phyloP scores from a whole-genome alignment of 139 green algal species.

The Astrephomene gubernaculifera region DNA sequence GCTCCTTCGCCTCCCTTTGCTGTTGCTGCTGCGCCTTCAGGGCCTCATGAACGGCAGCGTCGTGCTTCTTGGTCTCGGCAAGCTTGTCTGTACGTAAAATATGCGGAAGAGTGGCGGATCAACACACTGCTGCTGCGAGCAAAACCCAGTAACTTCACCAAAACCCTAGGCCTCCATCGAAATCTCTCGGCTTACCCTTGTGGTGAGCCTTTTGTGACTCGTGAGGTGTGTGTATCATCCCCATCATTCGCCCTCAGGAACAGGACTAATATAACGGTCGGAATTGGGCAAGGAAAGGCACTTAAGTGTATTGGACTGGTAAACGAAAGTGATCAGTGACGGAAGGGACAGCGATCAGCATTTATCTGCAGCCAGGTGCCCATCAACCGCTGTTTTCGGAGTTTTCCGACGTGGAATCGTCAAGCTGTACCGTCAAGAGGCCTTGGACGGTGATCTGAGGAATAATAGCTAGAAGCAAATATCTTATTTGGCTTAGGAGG shows the following conservation, averaged over 20 bases:
- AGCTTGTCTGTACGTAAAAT: conserved; percentile 42
- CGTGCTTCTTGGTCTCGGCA: conserved; percentile 41
- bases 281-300: too few relatives aligned
- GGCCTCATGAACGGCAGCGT: conserved; percentile 5
- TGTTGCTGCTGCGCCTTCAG: conserved; percentile 22
- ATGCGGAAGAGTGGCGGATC: neutral
- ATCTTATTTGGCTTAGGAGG: too few relatives aligned
- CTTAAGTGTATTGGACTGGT: too few relatives aligned
- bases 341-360: too few relatives aligned
- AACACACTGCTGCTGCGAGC: neutral
- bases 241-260: conserved; percentile 6
- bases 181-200: conserved; percentile 11
- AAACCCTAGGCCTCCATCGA: too few relatives aligned
- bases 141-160: too few relatives aligned
- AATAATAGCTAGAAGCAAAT: too few relatives aligned
- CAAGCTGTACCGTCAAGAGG: neutral
- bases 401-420: neutral
- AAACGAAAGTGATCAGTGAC: too few relatives aligned
- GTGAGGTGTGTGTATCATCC: neutral
- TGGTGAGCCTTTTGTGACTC: neutral
- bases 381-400: neutral
- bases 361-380: neutral
- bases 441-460: neutral
- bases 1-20: neutral
- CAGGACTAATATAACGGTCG: too few relatives aligned